Evolutionary conservation across 176 grass and related monocot species (phyloP).

Genomic region (Juncus inflexus): DNA sequence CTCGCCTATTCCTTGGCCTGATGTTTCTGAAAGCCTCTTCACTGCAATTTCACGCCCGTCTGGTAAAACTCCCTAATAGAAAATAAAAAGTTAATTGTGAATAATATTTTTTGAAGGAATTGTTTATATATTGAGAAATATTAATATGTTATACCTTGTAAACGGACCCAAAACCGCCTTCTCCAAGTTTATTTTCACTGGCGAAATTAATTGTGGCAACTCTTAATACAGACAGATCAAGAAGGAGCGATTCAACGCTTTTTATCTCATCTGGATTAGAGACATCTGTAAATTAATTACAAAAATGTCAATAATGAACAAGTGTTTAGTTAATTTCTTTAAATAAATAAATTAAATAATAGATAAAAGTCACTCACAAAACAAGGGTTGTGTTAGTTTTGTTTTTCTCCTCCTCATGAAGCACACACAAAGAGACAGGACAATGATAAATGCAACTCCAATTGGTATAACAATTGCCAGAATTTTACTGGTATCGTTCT

Average conservation of each 20-base stretch:
- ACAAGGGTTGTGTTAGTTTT: not conserved
- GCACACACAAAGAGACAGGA: not conserved
- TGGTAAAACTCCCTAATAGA: conserved; percentile 17
- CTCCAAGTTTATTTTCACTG: conserved; percentile 49
- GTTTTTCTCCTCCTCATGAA: conserved; percentile 16
- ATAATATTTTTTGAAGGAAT: not conserved
- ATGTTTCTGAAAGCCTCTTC: conserved; percentile 18
- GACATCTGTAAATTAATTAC: conserved; percentile 12
- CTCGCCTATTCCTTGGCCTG: conserved; percentile 18
- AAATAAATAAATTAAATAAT: not conserved
- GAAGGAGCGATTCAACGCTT: conserved; percentile 31
- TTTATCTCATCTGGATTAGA: conserved; percentile 23
- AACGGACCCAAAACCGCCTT: conserved; percentile 61
- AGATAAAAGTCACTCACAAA: conserved; percentile 1
- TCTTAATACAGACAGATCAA: conserved; percentile 35
- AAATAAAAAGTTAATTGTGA: not conserved
- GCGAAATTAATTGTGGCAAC: conserved; percentile 47
- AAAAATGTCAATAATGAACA: conserved; percentile 5
- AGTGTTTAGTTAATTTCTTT: not conserved
- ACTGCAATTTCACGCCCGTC: conserved; percentile 31
- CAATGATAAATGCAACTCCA: conserved; percentile 10
- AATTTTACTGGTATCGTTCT: conserved; percentile 8
- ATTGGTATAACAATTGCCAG: conserved; percentile 11
- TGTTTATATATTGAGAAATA: too few relatives aligned
- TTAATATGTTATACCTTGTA: conserved; percentile 35